Evolutionary conservation across 2,329 filamentous ascomycete genomes (phyloP).

Genomic region (Xylariaceae sp.): DNA sequence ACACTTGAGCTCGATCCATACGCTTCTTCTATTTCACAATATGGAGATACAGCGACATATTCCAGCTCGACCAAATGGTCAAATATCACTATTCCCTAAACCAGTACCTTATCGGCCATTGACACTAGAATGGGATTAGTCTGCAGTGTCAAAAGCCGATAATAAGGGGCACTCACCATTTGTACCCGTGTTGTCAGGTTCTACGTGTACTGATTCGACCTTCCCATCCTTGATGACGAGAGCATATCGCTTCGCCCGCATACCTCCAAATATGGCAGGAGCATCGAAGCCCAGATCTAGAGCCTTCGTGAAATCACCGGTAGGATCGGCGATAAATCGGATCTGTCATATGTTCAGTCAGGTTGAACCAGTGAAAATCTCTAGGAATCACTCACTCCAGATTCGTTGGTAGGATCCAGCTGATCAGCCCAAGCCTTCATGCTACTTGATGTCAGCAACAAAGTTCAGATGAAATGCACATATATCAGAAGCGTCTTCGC

Average conservation of each 20-base stretch:
- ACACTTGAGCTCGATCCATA: no score
- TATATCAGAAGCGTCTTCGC: no score
- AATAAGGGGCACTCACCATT: constrained; percentile 50
- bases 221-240: constrained; percentile 80
- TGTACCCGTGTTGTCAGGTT: constrained; percentile 84
- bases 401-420: constrained; percentile 70
- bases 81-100: constrained; percentile 11
- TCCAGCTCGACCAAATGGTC: no score
- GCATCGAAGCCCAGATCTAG: constrained; percentile 81
- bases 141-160: neutral
- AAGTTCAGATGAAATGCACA: no score
- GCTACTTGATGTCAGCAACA: constrained; percentile 36
- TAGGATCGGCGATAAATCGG: constrained; percentile 82
- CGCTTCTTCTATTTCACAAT: no score
- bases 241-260: constrained; percentile 83
- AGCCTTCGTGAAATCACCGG: constrained; percentile 74
- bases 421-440: constrained; percentile 85
- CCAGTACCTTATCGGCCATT: constrained; percentile 47
- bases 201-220: constrained; percentile 75
- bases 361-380: no score
- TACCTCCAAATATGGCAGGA: constrained; percentile 72
- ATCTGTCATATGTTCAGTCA: constrained; percentile 49
- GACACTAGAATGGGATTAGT: constrained; percentile 34
- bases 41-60: no score
- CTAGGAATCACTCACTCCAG: constrained; percentile 58